Percentiles rank a stretch among this genome's conserved stretches.
Conservation (phyloP, 371 early-diverging fungal genomes). For the Fennellomyces sp. region DNA sequence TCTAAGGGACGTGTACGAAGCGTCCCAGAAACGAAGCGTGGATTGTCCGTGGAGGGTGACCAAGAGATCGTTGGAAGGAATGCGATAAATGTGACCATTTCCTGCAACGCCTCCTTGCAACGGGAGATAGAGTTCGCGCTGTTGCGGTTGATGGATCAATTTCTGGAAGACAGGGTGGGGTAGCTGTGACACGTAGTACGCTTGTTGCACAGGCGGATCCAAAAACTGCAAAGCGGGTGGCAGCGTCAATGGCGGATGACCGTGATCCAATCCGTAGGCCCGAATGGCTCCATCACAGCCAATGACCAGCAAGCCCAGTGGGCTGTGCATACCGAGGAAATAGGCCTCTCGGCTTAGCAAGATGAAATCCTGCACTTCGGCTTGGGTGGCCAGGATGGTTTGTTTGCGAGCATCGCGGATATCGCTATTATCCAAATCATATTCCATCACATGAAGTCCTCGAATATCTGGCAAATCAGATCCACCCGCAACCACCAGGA, state of each 20-base stretch:
- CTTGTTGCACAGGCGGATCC: constrained; percentile 39
- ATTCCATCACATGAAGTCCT: constrained; percentile 50
- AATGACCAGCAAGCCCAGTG: constrained; percentile 46
- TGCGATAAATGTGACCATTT: constrained; percentile 40
- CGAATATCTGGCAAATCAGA: constrained; percentile 44
- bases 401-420: constrained; percentile 47
- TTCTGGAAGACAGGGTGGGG: constrained; percentile 23
- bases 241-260: constrained; percentile 32
- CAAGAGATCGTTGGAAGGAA: constrained; percentile 50
- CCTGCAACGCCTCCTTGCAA: constrained; percentile 51
- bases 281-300: constrained; percentile 37
- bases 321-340: constrained; percentile 44
- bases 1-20: constrained; percentile 47
- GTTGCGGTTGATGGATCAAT: constrained; percentile 15
- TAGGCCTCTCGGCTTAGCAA: constrained; percentile 49
- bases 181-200: constrained; percentile 32
- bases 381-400: constrained; percentile 39
- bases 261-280: constrained; percentile 33
- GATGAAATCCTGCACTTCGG: constrained; percentile 55
- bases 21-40: constrained; percentile 59
- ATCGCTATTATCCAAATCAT: constrained; percentile 36
- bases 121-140: constrained; percentile 37
- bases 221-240: constrained; percentile 54
- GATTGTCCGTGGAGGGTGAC: constrained; percentile 50
- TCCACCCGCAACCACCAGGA: constrained; percentile 54